phyloP scores from a whole-genome alignment of 225 moss, liverwort and hornwort genomes.

The Physcomitrellopsis africana region DNA sequence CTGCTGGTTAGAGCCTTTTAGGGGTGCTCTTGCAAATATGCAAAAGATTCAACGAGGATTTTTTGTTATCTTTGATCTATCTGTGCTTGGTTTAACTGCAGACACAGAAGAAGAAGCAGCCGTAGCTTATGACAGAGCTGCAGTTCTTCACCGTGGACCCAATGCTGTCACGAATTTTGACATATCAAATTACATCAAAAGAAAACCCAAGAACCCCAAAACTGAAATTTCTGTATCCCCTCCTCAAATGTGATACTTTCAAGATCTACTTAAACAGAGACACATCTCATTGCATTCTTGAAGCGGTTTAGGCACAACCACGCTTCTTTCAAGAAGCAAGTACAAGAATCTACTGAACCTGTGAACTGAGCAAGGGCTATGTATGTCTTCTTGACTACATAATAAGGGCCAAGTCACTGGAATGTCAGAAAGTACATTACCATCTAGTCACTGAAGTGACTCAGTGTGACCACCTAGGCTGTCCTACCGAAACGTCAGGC shows the following conservation, averaged over 20 bases:
- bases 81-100: conserved; percentile 29
- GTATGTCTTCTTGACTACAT: too few species aligned
- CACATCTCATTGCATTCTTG: too few species aligned
- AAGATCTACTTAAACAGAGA: too few species aligned
- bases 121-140: conserved; percentile 63
- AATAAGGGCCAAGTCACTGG: too few species aligned
- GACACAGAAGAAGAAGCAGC: conserved; percentile 72
- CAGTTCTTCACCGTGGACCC: conserved; percentile 47
- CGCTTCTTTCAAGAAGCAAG: too few species aligned
- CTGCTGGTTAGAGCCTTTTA: background rate
- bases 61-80: conserved; percentile 2
- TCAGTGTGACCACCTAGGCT: too few species aligned
- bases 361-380: too few species aligned
- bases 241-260: background rate
- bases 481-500: too few species aligned
- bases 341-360: too few species aligned
- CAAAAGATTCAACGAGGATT: background rate
- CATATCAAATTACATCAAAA: conserved; percentile 50
- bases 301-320: too few species aligned
- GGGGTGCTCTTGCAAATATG: conserved; percentile 3
- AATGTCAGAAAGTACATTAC: too few species aligned
- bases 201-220: background rate
- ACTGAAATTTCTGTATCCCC: conserved; percentile 11
- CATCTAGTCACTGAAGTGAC: too few species aligned
- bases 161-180: conserved; percentile 63